Evolutionary conservation across 306 rosid genomes (phyloP).

Genomic region (Fragaria iinumae): DNA sequence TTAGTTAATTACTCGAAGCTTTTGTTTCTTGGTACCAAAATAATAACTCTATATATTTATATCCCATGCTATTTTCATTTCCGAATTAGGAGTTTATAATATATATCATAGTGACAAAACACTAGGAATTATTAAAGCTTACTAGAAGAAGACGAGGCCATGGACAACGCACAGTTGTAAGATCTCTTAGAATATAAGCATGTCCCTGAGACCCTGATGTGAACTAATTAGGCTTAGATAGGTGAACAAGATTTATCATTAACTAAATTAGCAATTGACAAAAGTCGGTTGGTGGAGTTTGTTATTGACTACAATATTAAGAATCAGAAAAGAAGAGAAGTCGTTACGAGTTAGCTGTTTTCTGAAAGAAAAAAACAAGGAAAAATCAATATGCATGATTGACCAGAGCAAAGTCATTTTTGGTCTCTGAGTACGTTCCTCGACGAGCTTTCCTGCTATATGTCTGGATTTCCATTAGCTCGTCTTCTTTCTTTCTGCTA

Average conservation of each 20-base stretch:
- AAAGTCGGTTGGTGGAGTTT: slow-evolving; percentile 57
- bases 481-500: slow-evolving; percentile 11
- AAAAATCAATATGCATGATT: neutral
- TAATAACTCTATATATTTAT: no score
- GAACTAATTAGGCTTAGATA: slow-evolving; percentile 35
- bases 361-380: neutral
- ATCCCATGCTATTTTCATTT: no score
- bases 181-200: slow-evolving; percentile 37
- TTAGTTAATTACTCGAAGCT: no score
- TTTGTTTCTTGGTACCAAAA: no score
- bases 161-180: slow-evolving; percentile 32
- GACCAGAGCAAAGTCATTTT: neutral
- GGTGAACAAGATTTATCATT: slow-evolving; percentile 49
- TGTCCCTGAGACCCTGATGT: slow-evolving; percentile 9
- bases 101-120: neutral
- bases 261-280: neutral
- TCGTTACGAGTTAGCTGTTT: slow-evolving; percentile 6
- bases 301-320: slow-evolving; percentile 41
- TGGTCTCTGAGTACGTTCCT: slow-evolving; percentile 31
- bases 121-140: neutral
- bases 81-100: no score
- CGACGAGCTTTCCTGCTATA: slow-evolving; percentile 31
- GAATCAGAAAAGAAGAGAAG: slow-evolving; percentile 9
- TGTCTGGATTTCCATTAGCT: neutral
- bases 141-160: neutral